Conservation (phyloP, 139 green algal species). For the Chlorella ohadii region DNA sequence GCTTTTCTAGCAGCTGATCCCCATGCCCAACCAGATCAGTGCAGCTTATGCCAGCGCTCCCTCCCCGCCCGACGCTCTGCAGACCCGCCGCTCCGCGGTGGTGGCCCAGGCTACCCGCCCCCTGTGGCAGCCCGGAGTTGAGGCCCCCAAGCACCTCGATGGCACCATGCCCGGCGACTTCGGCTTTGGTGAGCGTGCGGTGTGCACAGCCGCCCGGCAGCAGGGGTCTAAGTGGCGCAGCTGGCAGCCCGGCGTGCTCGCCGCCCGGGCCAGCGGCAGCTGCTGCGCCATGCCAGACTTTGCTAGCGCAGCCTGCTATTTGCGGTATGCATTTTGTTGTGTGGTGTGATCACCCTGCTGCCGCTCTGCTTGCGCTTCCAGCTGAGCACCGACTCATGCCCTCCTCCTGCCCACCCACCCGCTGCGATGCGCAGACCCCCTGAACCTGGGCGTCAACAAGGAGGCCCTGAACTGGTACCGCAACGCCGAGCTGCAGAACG, state of each 20-base stretch:
- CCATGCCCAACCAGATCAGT: no score
- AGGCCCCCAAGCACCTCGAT: conserved; percentile 57
- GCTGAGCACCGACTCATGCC: background rate
- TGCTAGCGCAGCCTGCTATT: no score
- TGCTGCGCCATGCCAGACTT: no score
- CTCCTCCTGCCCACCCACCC: background rate
- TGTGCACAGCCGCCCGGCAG: background rate
- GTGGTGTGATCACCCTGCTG: no score
- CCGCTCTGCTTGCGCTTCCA: background rate
- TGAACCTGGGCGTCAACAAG: conserved; percentile 84
- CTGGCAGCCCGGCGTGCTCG: no score
- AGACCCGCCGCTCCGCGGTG: conserved; percentile 31
- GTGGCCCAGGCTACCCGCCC: conserved; percentile 39
- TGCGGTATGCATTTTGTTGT: no score
- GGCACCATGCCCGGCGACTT: conserved; percentile 51
- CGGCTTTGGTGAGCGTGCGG: conserved; percentile 29
- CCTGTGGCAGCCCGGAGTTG: conserved; percentile 50
- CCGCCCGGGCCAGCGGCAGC: no score
- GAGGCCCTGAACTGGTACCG: conserved; percentile 82
- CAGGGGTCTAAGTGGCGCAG: no score
- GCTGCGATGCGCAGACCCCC: conserved; percentile 66
- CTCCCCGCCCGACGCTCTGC: background rate
- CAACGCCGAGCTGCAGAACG: conserved; percentile 91
- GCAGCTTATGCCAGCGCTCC: background rate
- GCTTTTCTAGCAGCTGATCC: no score